phyloP scores from a whole-genome alignment of 2,329 filamentous ascomycete genomes.

The Talaromyces sp. region DNA sequence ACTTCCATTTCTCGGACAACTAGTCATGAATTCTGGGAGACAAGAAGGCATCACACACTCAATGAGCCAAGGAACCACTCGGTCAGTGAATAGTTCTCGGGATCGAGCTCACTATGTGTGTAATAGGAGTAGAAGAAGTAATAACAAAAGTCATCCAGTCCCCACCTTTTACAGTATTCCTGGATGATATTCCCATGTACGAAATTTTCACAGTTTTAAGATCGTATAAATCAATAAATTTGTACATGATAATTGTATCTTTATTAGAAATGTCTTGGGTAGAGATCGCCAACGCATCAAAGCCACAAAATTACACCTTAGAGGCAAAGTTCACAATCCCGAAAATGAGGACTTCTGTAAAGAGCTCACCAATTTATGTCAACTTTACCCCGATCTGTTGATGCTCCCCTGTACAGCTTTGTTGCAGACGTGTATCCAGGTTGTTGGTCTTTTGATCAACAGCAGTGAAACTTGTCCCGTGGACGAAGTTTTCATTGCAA shows the following conservation, averaged over 20 bases:
- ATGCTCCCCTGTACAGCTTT: neutral
- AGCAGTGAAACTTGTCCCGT: conserved; percentile 14
- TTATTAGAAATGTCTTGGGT: neutral
- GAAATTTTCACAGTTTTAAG: too few relatives aligned
- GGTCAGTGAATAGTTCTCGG: neutral
- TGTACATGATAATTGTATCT: neutral
- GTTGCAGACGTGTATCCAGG: conserved; percentile 8
- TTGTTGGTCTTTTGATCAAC: conserved; percentile 15
- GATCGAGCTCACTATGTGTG: neutral
- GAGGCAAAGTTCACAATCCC: conserved; percentile 16
- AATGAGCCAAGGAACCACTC: neutral
- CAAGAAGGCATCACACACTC: neutral
- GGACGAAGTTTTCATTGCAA: conserved; percentile 12
- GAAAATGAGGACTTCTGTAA: conserved; percentile 11
- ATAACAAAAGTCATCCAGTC: neutral
- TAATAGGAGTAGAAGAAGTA: neutral
- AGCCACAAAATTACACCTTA: conserved; percentile 13
- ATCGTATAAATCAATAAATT: too few relatives aligned
- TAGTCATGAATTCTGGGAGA: too few relatives aligned
- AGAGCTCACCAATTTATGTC: conserved; percentile 1
- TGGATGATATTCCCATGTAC: too few relatives aligned
- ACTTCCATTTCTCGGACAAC: too few relatives aligned
- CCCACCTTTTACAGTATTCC: neutral
- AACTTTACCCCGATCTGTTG: neutral
- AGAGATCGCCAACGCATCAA: conserved; percentile 7